Conservation (phyloP, 2,329 filamentous ascomycete species). For the Aspergillus aculeatinus region DNA sequence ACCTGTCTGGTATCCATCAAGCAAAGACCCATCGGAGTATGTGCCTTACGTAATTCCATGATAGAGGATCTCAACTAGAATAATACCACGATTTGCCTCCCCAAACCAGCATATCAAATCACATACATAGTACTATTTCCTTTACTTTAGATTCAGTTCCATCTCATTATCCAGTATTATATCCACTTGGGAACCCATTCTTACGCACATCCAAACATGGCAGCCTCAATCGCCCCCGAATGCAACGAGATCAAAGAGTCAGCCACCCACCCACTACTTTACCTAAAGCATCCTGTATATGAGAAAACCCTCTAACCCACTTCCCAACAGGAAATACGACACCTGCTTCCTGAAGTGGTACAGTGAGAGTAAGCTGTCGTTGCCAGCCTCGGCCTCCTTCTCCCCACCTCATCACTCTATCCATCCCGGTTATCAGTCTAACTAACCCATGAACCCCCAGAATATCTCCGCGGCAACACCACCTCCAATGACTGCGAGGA, state of each 20-base stretch:
- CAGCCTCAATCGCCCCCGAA: constrained; percentile 88
- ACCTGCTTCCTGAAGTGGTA: constrained; percentile 99
- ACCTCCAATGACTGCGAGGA: constrained; percentile 81
- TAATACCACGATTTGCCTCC: neutral
- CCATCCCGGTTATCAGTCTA: neutral
- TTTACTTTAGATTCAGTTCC: neutral
- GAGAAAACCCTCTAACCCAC: constrained; percentile 3
- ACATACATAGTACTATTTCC: neutral
- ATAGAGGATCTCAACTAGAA: neutral
- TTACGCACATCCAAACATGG: constrained; percentile 59
- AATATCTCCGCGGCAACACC: constrained; percentile 84
- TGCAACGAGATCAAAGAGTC: constrained; percentile 97
- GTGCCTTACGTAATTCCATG: neutral
- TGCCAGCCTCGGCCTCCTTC: no score
- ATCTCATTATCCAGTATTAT: neutral
- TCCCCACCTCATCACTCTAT: no score
- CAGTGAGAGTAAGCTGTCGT: constrained; percentile 72
- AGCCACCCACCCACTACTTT: constrained; percentile 31
- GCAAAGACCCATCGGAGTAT: neutral
- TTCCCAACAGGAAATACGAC: constrained; percentile 75
- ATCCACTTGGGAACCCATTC: neutral
- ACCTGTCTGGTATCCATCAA: neutral
- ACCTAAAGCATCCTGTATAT: neutral
- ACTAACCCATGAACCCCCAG: constrained; percentile 47
- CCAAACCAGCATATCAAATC: neutral